Percentiles rank a stretch among this genome's conserved stretches.
Conservation (phyloP, 2,329 filamentous ascomycete genomes). For the Botrytis medusae region DNA sequence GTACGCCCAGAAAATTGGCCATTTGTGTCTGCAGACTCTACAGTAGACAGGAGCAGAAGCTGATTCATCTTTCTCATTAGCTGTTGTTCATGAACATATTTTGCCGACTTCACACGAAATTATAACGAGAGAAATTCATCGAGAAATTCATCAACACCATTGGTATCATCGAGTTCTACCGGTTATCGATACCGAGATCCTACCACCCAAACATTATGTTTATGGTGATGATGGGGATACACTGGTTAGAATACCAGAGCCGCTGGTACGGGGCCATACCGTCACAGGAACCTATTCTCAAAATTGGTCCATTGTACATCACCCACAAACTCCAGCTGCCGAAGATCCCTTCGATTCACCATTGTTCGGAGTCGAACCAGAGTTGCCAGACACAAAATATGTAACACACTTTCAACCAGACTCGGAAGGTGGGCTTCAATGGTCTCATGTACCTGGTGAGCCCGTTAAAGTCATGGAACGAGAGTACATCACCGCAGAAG, state of each 20-base stretch:
- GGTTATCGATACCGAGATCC: slow-evolving; percentile 52
- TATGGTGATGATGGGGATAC: slow-evolving; percentile 42
- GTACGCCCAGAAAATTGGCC: slow-evolving; percentile 30
- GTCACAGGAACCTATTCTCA: slow-evolving; percentile 18
- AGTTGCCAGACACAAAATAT: neutral
- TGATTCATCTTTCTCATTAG: slow-evolving; percentile 39
- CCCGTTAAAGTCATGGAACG: slow-evolving; percentile 34
- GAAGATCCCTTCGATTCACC: slow-evolving; percentile 12
- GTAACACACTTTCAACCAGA: slow-evolving; percentile 7
- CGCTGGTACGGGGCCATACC: slow-evolving; percentile 41
- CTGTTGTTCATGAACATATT: slow-evolving; percentile 52
- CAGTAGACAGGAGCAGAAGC: slow-evolving; percentile 22
- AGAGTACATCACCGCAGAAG: slow-evolving; percentile 31
- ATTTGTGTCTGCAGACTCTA: slow-evolving; percentile 1
- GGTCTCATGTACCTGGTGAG: slow-evolving; percentile 22
- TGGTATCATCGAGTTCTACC: slow-evolving; percentile 53
- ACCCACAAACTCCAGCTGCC: neutral
- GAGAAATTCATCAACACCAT: slow-evolving; percentile 56
- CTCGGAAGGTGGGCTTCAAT: neutral
- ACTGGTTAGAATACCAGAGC: slow-evolving; percentile 48
- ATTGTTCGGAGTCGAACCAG: slow-evolving; percentile 5
- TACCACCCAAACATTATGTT: slow-evolving; percentile 51
- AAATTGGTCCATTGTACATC: slow-evolving; percentile 25
- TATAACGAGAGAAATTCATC: slow-evolving; percentile 48
- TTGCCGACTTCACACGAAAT: slow-evolving; percentile 47